These are phyloP conservation scores for Thelonectria olida DNA, from an alignment of 2,329 filamentous ascomycete species.

Conservation along the genomic window DNA sequence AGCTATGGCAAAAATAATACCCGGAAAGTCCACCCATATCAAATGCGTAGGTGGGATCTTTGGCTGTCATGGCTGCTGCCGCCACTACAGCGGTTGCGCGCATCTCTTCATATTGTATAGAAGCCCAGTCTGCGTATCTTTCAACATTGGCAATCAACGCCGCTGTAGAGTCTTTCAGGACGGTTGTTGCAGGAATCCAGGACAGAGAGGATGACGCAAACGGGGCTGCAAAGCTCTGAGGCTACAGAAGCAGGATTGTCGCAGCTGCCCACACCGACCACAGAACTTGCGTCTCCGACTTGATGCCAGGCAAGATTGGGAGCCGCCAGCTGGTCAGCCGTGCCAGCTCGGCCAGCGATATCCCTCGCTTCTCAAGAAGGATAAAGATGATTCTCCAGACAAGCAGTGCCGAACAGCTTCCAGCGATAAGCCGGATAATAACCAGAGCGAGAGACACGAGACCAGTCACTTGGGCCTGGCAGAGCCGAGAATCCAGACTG, in stretches of 20 bases:
- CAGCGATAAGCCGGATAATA: not conserved
- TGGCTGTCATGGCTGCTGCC: not conserved
- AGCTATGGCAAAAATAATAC: no score
- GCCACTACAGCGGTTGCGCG: not conserved
- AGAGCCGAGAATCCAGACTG: not conserved
- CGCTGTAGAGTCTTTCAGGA: not conserved
- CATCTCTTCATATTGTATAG: not conserved
- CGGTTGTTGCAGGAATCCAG: not conserved
- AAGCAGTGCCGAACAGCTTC: not conserved
- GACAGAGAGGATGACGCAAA: constrained; percentile 1
- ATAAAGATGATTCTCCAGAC: constrained; percentile 3
- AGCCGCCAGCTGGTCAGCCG: not conserved
- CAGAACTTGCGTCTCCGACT: not conserved
- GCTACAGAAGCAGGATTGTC: not conserved
- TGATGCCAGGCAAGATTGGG: not conserved
- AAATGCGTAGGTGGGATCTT: constrained; percentile 3
- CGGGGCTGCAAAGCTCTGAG: not conserved
- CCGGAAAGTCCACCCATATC: no score
- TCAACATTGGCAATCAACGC: not conserved
- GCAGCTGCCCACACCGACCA: constrained; percentile 4
- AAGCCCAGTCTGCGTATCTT: not conserved
- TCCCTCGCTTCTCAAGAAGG: constrained; percentile 7
- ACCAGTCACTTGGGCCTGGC: constrained; percentile 5
- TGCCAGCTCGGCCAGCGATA: not conserved
- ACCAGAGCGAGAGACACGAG: constrained; percentile 5